phyloP scores from a whole-genome alignment of 257 asterid genomes.

The Linaria vulgaris region DNA sequence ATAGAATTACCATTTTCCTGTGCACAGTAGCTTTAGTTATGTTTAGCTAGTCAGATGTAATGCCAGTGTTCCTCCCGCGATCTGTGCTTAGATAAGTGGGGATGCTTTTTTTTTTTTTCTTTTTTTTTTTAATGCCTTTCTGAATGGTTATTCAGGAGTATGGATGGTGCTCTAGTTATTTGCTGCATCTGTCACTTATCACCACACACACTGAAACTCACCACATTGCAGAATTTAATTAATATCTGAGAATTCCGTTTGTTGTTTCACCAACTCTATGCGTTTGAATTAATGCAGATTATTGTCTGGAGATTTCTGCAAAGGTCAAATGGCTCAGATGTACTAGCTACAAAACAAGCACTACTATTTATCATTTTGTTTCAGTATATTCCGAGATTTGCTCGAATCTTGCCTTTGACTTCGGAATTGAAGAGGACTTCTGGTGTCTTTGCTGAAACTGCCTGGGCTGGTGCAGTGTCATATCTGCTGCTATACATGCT shows the following conservation, averaged over 20 bases:
- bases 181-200: background rate
- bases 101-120: background rate
- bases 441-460: conserved; percentile 99
- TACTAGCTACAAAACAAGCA: conserved; percentile 79
- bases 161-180: background rate
- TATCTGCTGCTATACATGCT: conserved; percentile 96
- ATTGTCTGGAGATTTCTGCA: conserved; percentile 90
- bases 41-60: background rate
- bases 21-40: background rate
- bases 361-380: conserved; percentile 72
- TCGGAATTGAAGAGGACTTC: conserved; percentile 95
- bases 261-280: conserved; percentile 13
- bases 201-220: background rate
- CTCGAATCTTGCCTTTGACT: conserved; percentile 71
- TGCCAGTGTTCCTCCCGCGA: background rate
- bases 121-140: background rate
- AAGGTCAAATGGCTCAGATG: conserved; percentile 92
- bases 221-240: conserved; percentile 4
- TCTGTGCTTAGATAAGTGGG: background rate
- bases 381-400: conserved; percentile 84
- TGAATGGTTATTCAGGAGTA: background rate
- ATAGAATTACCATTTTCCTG: conserved; percentile 8
- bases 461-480: conserved; percentile 99
- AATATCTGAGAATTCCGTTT: conserved; percentile 10
- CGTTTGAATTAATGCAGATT: conserved; percentile 52